A percentile compares a stretch with the other conserved stretches of the same genome.
phyloP scores from a whole-genome alignment of 148 eudicot species.

The Camellia granthamiana region DNA sequence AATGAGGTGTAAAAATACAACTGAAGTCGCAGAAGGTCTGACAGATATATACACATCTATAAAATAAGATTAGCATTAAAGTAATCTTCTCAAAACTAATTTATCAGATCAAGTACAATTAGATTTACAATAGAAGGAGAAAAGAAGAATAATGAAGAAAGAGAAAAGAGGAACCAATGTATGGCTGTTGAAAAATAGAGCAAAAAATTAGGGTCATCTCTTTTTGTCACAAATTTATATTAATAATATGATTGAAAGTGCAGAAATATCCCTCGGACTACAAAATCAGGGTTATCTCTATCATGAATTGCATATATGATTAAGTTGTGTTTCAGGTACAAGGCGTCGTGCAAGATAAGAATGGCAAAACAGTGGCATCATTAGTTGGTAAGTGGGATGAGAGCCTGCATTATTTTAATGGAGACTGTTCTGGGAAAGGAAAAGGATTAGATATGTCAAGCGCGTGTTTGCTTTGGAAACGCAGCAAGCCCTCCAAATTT shows the following conservation, averaged over 20 bases:
- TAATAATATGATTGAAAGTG: no score
- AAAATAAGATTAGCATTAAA: background rate
- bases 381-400: conserved; percentile 19
- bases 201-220: no score
- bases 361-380: conserved; percentile 15
- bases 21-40: background rate
- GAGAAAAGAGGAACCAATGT: no score
- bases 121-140: no score
- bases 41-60: background rate
- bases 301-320: background rate
- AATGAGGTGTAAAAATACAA: background rate
- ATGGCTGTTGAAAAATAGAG: no score
- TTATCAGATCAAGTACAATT: no score
- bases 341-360: conserved; percentile 18
- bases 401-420: conserved; percentile 15
- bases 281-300: background rate
- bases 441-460: conserved; percentile 15
- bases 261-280: no score
- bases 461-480: conserved; percentile 18
- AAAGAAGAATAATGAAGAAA: no score
- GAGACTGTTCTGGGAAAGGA: conserved; percentile 10
- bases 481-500: conserved; percentile 18
- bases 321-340: conserved; percentile 20
- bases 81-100: background rate
- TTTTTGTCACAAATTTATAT: no score